Percentiles rank a stretch among this genome's conserved stretches.
These are phyloP conservation scores for Paramecium caudatum DNA, from an alignment of 73 alveolate species.

Conservation along the genomic window DNA sequence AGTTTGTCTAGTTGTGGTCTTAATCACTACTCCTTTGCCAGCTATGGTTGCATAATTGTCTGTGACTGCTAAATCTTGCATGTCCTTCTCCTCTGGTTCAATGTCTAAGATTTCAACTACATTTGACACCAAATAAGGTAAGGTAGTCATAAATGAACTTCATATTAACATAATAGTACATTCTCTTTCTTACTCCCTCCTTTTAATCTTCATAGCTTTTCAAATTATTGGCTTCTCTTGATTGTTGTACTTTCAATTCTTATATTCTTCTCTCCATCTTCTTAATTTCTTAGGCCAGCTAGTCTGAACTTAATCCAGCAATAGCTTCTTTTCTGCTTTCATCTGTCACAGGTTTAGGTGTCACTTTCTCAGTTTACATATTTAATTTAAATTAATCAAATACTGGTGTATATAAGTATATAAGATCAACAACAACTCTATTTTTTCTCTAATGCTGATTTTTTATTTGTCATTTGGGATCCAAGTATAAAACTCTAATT, in stretches of 20 bases:
- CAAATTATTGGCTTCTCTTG: not conserved
- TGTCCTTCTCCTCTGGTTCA: conserved; percentile 88
- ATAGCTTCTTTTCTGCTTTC: not conserved
- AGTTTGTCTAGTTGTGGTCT: conserved; percentile 97
- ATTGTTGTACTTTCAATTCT: not conserved
- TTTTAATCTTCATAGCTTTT: not conserved
- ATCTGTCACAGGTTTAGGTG: conserved; percentile 21
- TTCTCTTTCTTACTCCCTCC: conserved; percentile 53
- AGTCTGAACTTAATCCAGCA: not conserved
- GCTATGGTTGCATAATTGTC: conserved; percentile 75
- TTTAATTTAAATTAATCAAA: conserved; percentile 13
- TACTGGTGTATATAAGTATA: conserved; percentile 13
- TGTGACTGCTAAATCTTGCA: conserved; percentile 78
- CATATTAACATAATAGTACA: not conserved
- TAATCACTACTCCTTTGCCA: conserved; percentile 85
- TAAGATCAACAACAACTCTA: too few relatives aligned
- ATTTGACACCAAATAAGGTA: conserved; percentile 98
- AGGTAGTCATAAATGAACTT: conserved; percentile 24
- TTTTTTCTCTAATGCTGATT: not conserved
- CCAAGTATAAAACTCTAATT: not conserved
- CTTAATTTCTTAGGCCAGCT: not conserved
- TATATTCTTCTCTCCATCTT: not conserved
- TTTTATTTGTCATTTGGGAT: not conserved
- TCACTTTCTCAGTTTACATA: conserved; percentile 40
- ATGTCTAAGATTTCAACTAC: conserved; percentile 90